Evolutionary conservation across 352 stramenopile genomes (phyloP).

Genomic region (Lagenidium sp.): DNA sequence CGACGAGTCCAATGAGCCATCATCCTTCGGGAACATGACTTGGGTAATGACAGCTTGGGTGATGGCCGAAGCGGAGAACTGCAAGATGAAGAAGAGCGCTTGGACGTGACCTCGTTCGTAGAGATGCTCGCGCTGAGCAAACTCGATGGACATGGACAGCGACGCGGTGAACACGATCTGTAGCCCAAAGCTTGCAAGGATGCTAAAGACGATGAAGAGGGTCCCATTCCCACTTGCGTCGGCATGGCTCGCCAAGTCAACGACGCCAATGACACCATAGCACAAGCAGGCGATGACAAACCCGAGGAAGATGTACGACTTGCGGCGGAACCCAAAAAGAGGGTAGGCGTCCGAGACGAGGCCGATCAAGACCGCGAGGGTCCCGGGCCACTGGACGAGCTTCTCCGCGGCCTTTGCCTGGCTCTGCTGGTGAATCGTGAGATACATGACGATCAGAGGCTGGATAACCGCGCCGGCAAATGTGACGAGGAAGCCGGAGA

Average conservation of each 20-base stretch:
- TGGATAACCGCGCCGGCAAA: constrained; percentile 35
- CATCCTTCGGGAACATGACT: constrained; percentile 5
- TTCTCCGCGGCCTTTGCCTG: constrained; percentile 32
- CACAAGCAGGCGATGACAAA: no score
- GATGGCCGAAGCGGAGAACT: constrained; percentile 2
- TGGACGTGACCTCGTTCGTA: constrained; percentile 33
- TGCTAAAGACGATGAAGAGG: constrained; percentile 11
- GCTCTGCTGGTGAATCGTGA: constrained; percentile 14
- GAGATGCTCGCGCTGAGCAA: constrained; percentile 42
- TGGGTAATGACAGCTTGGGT: constrained; percentile 1
- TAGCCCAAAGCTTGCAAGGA: constrained; percentile 22
- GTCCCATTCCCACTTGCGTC: no score
- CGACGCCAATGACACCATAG: no score
- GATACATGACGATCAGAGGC: constrained; percentile 31
- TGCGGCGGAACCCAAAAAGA: constrained; percentile 77
- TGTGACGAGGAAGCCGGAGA: constrained; percentile 16
- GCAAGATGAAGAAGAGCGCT: constrained; percentile 9
- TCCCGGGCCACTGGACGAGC: constrained; percentile 42
- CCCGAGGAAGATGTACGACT: constrained; percentile 87
- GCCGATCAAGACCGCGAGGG: constrained; percentile 78
- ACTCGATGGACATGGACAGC: constrained; percentile 33
- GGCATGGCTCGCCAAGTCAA: no score
- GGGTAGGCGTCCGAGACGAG: constrained; percentile 85
- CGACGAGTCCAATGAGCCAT: constrained; percentile 1
- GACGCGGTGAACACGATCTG: constrained; percentile 32